Conservation (phyloP, 2,329 filamentous ascomycete genomes). For the Botrytis fragariae region DNA sequence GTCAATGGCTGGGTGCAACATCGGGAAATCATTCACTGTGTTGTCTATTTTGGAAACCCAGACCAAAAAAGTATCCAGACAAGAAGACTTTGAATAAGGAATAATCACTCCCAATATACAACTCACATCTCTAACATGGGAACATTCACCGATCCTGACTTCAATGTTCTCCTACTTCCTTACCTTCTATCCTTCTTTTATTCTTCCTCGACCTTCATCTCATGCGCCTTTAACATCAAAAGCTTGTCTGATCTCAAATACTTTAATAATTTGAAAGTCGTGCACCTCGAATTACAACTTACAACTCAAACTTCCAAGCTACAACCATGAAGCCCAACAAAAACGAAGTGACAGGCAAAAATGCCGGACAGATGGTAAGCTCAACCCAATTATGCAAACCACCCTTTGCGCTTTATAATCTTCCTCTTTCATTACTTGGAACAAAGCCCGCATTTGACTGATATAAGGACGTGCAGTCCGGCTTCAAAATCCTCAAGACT, state of each 20-base stretch:
- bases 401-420: not conserved
- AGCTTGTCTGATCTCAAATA: not conserved
- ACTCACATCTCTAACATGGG: not conserved
- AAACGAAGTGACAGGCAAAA: not conserved
- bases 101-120: not conserved
- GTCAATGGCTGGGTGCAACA: not conserved
- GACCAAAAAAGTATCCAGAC: accelerated
- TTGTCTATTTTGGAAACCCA: accelerated
- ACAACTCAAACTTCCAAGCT: not conserved
- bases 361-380: not conserved
- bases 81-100: not conserved
- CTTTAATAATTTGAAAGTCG: accelerated
- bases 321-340: not conserved
- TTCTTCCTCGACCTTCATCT: not conserved
- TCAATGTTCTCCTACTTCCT: not conserved
- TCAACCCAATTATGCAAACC: not conserved
- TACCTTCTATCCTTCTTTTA: not conserved
- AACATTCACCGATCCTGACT: not conserved
- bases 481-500: not conserved
- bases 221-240: not conserved
- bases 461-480: not conserved
- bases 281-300: not conserved
- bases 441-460: not conserved
- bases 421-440: accelerated
- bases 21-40: not conserved